These are phyloP conservation scores for Saccharomycopsis hybrid DNA, from an alignment of 1,139 yeast species.

Conservation along the genomic window DNA sequence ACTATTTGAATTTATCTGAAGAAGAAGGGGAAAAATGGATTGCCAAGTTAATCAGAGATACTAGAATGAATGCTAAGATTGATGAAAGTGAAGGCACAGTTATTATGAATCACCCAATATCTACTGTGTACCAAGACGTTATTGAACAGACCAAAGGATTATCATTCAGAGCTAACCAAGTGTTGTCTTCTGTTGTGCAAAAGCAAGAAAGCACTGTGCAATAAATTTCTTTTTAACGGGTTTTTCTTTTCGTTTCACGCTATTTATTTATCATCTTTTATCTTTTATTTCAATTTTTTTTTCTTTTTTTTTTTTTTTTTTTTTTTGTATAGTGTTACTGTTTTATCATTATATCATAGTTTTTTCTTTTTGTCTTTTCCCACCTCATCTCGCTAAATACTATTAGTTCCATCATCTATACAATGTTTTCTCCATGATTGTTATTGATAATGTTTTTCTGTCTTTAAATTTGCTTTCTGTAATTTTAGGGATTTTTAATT, in stretches of 20 bases:
- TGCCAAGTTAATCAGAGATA: slow-evolving; percentile 41
- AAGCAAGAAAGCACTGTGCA: slow-evolving; percentile 25
- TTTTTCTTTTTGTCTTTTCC: too few species aligned
- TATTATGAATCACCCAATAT: slow-evolving; percentile 40
- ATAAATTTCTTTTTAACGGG: slow-evolving; percentile 2
- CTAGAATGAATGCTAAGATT: slow-evolving; percentile 44
- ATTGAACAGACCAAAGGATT: slow-evolving; percentile 56
- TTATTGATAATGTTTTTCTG: too few species aligned
- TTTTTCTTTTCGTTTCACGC: not conserved
- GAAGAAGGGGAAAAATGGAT: slow-evolving; percentile 48
- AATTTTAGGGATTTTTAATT: too few species aligned
- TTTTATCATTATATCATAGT: not conserved
- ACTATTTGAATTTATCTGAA: slow-evolving; percentile 36
- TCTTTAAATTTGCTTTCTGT: too few species aligned
- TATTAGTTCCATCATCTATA: too few species aligned
- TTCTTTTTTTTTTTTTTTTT: too few species aligned
- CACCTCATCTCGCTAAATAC: too few species aligned
- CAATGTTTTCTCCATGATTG: too few species aligned
- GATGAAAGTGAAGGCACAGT: slow-evolving; percentile 43
- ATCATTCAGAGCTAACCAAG: slow-evolving; percentile 50
- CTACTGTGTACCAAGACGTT: slow-evolving; percentile 48
- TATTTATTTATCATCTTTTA: not conserved
- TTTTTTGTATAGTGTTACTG: not conserved
- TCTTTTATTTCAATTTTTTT: too few species aligned
- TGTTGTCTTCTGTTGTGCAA: slow-evolving; percentile 36